Percentiles rank a stretch among this genome's conserved stretches.
These are phyloP conservation scores for Elymus sibiricus DNA, from an alignment of 176 grass and related monocot genomes.

Conservation along the genomic window DNA sequence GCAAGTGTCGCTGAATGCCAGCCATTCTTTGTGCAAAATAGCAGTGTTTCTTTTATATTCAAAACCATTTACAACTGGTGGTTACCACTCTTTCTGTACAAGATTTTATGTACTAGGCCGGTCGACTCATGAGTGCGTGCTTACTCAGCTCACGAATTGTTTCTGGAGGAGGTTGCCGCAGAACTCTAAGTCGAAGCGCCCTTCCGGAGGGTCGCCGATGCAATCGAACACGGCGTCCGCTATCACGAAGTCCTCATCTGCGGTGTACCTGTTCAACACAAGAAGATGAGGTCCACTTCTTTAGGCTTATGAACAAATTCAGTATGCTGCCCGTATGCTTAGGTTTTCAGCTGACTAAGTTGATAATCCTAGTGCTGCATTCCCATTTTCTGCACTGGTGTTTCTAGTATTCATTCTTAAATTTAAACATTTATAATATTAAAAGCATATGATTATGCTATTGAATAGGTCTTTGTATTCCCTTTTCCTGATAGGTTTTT, in stretches of 20 bases:
- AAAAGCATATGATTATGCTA: background rate
- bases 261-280: slow-evolving; percentile 61
- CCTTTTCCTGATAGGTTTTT: background rate
- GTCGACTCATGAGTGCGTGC: background rate
- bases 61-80: background rate
- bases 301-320: background rate
- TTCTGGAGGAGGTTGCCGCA: slow-evolving; percentile 71
- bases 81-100: background rate
- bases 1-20: background rate
- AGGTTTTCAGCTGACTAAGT: background rate
- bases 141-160: slow-evolving; percentile 71
- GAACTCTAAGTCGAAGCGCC: slow-evolving; percentile 66
- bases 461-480: background rate
- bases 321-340: background rate
- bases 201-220: slow-evolving; percentile 91
- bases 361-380: background rate
- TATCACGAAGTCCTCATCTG: slow-evolving; percentile 69
- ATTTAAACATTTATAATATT: background rate
- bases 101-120: background rate
- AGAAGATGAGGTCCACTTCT: background rate
- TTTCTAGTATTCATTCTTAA: background rate
- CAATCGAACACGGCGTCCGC: slow-evolving; percentile 87
- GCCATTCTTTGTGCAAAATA: background rate
- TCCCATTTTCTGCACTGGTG: background rate
- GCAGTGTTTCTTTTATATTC: background rate